phyloP scores from a whole-genome alignment of 1,284 basidiomycete species.

The Boletus coffeatus region DNA sequence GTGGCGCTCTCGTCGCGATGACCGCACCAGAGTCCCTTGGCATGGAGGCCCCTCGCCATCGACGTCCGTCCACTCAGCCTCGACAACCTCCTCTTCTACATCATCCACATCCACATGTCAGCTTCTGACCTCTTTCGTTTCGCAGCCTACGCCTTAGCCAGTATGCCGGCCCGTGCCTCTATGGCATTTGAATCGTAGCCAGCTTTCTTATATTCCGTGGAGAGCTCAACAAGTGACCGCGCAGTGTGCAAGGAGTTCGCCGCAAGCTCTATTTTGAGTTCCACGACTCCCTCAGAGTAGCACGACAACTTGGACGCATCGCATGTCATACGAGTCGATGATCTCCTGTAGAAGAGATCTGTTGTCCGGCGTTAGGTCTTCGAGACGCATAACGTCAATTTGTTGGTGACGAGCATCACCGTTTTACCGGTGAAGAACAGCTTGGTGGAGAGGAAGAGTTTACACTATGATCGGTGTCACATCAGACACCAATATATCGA shows the following conservation, averaged over 20 bases:
- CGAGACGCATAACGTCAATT: constrained; percentile 86
- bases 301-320: constrained; percentile 80
- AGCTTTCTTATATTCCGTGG: constrained; percentile 74
- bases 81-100: constrained; percentile 40
- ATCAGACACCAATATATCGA: constrained; percentile 1
- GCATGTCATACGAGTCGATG: constrained; percentile 65
- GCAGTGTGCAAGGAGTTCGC: constrained; percentile 86
- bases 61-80: constrained; percentile 60
- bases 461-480: constrained; percentile 55
- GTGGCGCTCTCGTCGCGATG: constrained; percentile 48
- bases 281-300: constrained; percentile 25
- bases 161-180: constrained; percentile 79
- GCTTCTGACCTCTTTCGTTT: constrained; percentile 65
- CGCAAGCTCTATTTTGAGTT: constrained; percentile 43
- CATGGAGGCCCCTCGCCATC: constrained; percentile 53
- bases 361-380: constrained; percentile 73
- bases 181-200: constrained; percentile 89
- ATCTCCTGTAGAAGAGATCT: constrained; percentile 83
- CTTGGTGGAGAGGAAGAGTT: constrained; percentile 97
- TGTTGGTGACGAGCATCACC: constrained; percentile 90
- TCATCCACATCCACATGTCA: constrained; percentile 53
- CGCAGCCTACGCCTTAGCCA: constrained; percentile 74
- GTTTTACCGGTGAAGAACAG: constrained; percentile 92
- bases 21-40: constrained; percentile 56
- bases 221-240: constrained; percentile 83